Conservation (phyloP, 176 grass and related monocot species). For the Musa troglodytarum region DNA sequence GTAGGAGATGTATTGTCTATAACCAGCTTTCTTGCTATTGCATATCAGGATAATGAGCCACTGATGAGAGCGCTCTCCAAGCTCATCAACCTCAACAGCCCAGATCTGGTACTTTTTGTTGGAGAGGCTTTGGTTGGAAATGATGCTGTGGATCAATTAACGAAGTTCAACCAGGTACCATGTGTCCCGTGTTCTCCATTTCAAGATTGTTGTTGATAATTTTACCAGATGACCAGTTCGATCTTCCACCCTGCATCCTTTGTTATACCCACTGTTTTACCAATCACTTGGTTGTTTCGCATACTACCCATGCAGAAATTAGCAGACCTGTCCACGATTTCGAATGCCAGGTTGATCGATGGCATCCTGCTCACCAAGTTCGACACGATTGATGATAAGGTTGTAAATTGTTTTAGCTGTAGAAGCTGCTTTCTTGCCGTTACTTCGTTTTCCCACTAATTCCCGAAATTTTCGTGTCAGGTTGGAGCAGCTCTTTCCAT, state of each 20-base stretch:
- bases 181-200: no score
- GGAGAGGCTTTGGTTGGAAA: slow-evolving; percentile 92
- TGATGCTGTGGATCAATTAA: slow-evolving; percentile 88
- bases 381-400: slow-evolving; percentile 92
- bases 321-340: slow-evolving; percentile 65
- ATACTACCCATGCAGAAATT: slow-evolving; percentile 50
- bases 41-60: slow-evolving; percentile 82
- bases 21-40: not conserved
- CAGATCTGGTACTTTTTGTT: slow-evolving; percentile 89
- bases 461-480: slow-evolving; percentile 23
- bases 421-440: not conserved
- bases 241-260: not conserved
- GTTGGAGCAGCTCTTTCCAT: slow-evolving; percentile 79
- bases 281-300: no score
- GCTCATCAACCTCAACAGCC: slow-evolving; percentile 89
- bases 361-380: slow-evolving; percentile 97
- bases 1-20: not conserved
- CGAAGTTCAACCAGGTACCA: slow-evolving; percentile 81
- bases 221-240: no score
- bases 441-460: not conserved
- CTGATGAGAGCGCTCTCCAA: slow-evolving; percentile 96
- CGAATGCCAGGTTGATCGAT: slow-evolving; percentile 78
- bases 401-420: slow-evolving; percentile 1
- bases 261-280: not conserved
- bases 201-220: not conserved